Percentiles rank a stretch among this genome's conserved stretches.
Evolutionary conservation across 2,329 filamentous ascomycete genomes (phyloP).

Genomic region (Fusarium veterinarium): DNA sequence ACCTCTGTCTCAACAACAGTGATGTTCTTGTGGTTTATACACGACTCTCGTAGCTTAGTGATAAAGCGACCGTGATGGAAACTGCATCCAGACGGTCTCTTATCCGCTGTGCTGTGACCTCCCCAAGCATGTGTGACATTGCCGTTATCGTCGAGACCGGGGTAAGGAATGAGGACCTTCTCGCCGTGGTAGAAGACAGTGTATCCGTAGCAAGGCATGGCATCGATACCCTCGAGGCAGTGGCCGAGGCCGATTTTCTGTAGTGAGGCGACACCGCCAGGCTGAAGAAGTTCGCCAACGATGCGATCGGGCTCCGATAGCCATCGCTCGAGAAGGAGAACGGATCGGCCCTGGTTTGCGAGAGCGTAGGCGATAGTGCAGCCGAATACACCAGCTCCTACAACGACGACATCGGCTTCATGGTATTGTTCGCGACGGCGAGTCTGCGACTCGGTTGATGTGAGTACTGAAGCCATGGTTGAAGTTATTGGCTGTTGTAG

Average conservation of each 20-base stretch:
- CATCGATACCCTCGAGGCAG: slow-evolving; percentile 90
- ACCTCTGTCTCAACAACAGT: slow-evolving; percentile 92
- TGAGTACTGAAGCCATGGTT: slow-evolving; percentile 49
- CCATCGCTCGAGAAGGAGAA: slow-evolving; percentile 88
- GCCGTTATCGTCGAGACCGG: slow-evolving; percentile 66
- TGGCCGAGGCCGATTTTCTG: slow-evolving; percentile 82
- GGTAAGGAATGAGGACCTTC: slow-evolving; percentile 82
- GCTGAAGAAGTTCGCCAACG: slow-evolving; percentile 94
- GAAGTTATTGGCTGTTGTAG: slow-evolving; percentile 28
- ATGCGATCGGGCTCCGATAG: slow-evolving; percentile 95
- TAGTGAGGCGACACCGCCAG: slow-evolving; percentile 86
- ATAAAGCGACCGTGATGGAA: slow-evolving; percentile 98
- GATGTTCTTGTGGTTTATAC: slow-evolving; percentile 81
- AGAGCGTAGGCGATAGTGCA: slow-evolving; percentile 87
- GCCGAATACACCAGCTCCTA: slow-evolving; percentile 91
- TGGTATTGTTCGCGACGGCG: slow-evolving; percentile 66
- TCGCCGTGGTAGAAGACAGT: slow-evolving; percentile 85
- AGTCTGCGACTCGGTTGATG: slow-evolving; percentile 54
- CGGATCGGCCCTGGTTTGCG: slow-evolving; percentile 88
- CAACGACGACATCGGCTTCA: slow-evolving; percentile 86
- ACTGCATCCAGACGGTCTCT: slow-evolving; percentile 73
- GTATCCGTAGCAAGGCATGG: slow-evolving; percentile 85
- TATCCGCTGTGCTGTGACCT: slow-evolving; percentile 50
- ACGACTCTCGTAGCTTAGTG: slow-evolving; percentile 80
- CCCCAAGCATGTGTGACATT: slow-evolving; percentile 53